Evolutionary conservation across 148 eudicot species (phyloP).

Genomic region (Euryodendron excelsum): DNA sequence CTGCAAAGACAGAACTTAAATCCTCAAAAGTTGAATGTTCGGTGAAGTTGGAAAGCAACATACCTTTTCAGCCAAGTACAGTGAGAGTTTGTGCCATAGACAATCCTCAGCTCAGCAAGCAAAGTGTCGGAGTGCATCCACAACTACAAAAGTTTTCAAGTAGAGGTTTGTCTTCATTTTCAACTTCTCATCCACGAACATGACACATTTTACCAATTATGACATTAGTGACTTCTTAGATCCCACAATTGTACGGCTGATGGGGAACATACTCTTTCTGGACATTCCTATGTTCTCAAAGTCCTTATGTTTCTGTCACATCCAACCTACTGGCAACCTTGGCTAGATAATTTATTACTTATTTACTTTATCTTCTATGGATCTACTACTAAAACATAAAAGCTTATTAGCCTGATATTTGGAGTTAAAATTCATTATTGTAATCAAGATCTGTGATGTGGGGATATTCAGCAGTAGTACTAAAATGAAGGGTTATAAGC

Average conservation of each 20-base stretch:
- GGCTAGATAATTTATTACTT: neutral
- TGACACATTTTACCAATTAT: neutral
- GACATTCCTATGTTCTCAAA: neutral
- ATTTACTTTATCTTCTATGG: too few relatives aligned
- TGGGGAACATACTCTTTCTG: neutral
- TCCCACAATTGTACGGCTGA: neutral
- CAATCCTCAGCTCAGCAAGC: constrained; percentile 19
- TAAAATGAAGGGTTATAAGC: neutral
- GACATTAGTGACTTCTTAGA: neutral
- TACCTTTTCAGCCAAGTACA: constrained; percentile 6
- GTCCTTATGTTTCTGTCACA: neutral
- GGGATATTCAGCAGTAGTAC: neutral
- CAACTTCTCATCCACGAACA: neutral
- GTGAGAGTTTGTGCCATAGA: constrained; percentile 15
- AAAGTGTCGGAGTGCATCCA: constrained; percentile 10
- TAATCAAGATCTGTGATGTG: neutral
- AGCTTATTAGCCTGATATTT: neutral
- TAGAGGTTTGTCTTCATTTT: constrained; percentile 33
- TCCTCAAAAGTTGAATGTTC: constrained; percentile 11
- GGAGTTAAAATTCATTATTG: neutral
- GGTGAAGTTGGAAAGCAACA: constrained; percentile 26
- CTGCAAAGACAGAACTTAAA: constrained; percentile 24
- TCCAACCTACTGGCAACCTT: neutral
- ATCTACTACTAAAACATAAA: too few relatives aligned
- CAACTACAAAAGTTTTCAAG: constrained; percentile 19